A percentile compares a stretch with the other conserved stretches of the same genome.
These are phyloP conservation scores for Hygrophila difformis DNA, from an alignment of 257 asterid species.

Conservation along the genomic window DNA sequence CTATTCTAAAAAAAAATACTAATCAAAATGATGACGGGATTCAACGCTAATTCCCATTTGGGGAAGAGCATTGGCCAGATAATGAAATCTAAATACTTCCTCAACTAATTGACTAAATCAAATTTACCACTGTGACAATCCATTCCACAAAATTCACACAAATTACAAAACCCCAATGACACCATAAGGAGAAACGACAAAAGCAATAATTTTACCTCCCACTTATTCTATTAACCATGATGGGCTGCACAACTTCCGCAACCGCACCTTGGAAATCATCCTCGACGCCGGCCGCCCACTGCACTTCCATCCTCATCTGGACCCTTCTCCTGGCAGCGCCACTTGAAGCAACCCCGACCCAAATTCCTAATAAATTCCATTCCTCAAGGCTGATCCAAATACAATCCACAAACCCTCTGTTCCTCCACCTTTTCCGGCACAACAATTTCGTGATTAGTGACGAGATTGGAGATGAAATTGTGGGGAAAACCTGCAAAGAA, in stretches of 20 bases:
- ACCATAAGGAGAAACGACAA: neutral
- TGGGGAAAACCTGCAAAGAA: too few species aligned
- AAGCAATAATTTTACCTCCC: constrained; percentile 44
- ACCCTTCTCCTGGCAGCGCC: constrained; percentile 30
- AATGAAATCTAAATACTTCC: too few species aligned
- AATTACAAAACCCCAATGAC: too few species aligned
- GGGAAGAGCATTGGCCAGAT: too few species aligned
- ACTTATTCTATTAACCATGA: constrained; percentile 79
- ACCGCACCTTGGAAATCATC: constrained; percentile 54
- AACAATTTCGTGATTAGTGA: too few species aligned
- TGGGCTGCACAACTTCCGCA: constrained; percentile 39
- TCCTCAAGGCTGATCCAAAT: constrained; percentile 28
- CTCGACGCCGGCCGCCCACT: constrained; percentile 56
- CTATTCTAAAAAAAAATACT: neutral
- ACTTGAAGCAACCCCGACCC: constrained; percentile 50
- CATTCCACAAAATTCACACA: constrained; percentile 5
- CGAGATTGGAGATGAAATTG: too few species aligned
- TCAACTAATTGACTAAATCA: too few species aligned
- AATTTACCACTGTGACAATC: neutral
- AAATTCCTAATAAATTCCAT: constrained; percentile 48
- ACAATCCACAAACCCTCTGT: constrained; percentile 19
- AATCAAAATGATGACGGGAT: neutral
- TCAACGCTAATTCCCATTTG: too few species aligned
- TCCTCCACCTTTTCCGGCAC: constrained; percentile 21
- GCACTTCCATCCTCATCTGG: constrained; percentile 41